Evolutionary conservation across 495 filamentous ascomycete genomes (phyloP), one percentile per base, ranked within the genome.

Genomic region (Ascodesmis nigricans): DNA sequence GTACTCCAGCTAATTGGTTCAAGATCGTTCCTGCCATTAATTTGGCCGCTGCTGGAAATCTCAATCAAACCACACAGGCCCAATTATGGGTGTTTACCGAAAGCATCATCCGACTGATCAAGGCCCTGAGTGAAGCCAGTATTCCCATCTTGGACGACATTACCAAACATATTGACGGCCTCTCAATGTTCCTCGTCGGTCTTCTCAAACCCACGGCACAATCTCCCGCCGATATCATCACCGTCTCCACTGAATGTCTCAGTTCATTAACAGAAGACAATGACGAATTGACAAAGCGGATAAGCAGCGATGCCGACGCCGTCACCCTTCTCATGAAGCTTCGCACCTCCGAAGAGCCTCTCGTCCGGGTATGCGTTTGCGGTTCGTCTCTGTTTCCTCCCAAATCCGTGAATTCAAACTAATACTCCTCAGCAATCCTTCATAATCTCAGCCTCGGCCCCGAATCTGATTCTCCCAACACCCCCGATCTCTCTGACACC

Each of bases 131-230:
- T 26, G 57, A 63, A 35, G 61, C 65, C 3, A 54, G 58, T 8
- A 62, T 69, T 21, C 66, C 69, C 38, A 63, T 69, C 11, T 42
- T 64, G 3, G 54, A 61, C 23, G 59, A 63, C 19, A 56, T 67
- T 31, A 58, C 54, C 18, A 55, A 53, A 26, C 53, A n/a, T n/a
- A n/a, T 59, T 32, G 40, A 57, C 19, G 53, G 47, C 2, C n/a
- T n/a, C n/a, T n/a, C n/a, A n/a, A n/a, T n/a, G n/a, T 61, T 73
- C 29, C 52, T 69, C 19, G 62, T 70, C 44, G 54, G 53, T 13
- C 45, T 73, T 4, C 42, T 63, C 7, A 36, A 53, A 1, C 41
- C 46, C 4, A 39, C 50, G 11, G 37, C 37, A 9, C 49, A 49
- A 5, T 50, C 55, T 11, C 47, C 57, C 3, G 46, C 51, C 1